Evolutionary conservation across 345 rosid species (phyloP), one percentile per base, ranked within the genome.

Genomic region (Citrus mangshanensis): DNA sequence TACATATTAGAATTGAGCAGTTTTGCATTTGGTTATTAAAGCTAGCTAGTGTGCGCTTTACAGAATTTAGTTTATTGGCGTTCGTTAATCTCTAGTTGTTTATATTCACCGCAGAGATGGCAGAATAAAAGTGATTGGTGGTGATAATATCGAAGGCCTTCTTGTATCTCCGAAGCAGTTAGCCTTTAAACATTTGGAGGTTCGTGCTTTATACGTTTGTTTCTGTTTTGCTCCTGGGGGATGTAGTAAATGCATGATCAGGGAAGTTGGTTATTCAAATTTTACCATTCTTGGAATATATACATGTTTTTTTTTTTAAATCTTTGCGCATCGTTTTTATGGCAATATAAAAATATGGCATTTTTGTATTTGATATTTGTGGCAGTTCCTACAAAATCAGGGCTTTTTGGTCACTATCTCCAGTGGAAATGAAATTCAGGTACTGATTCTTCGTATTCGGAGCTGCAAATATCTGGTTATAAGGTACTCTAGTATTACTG

Each of bases 51-150:
- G 24, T 32, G 30, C 30, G 13, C 18, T 24, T 34, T 1, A 34
- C 4, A n/a, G 2, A n/a, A 35, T 34, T 76, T 76, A 7, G 35
- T 49, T 75, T 37, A 18, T 28, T 51, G 38, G 35, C 25, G 24
- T 70, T 64, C 25, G 14, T 63, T 40, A 9, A 24, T 28, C 28
- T 51, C 56, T 27, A 0, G 18, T 13, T 46, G 1, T 13, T 46
- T 46, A 70, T 27, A 55, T 37, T 65, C 5, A 19, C 76, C 70
- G 70, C 77, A 96, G 98, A 73, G 98, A 96, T 85, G 98, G 97
- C 61, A 88, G 94, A 83, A 93, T 96, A 77, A 94, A 94, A 87
- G 95, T 96, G 74, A 84, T 94, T 74, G 98, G 97, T 40, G 92
- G 91, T 32, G 89, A 91, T 80, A 85, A 89, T 70, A 85, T 94